Evolutionary conservation across 2,329 filamentous ascomycete species (phyloP).

Genomic region (Fusarium secorum): DNA sequence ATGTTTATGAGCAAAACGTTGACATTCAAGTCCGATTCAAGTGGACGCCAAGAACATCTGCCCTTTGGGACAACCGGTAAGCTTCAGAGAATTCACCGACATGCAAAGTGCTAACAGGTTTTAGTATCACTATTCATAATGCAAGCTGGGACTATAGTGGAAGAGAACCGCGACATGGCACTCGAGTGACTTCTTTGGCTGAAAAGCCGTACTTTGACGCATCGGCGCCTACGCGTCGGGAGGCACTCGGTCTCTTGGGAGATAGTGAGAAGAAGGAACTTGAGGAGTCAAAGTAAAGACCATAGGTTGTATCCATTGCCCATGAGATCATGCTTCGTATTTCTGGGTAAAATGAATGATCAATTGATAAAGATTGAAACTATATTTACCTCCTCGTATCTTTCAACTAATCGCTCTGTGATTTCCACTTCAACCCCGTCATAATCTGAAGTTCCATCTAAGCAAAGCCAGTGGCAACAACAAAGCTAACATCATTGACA

Average conservation of each 20-base stretch:
- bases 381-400: not conserved
- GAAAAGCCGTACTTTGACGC: slow-evolving; percentile 75
- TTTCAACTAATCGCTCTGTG: not conserved
- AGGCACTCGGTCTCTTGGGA: slow-evolving; percentile 71
- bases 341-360: not conserved
- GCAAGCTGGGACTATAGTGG: slow-evolving; percentile 78
- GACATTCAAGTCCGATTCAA: slow-evolving; percentile 77
- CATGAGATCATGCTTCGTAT: not conserved
- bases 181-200: slow-evolving; percentile 73
- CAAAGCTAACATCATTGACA: slow-evolving; percentile 10
- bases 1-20: slow-evolving; percentile 73
- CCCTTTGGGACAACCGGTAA: slow-evolving; percentile 73
- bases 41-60: slow-evolving; percentile 73
- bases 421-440: fast-evolving
- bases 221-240: slow-evolving; percentile 69
- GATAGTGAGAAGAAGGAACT: slow-evolving; percentile 56
- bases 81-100: fast-evolving
- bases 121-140: slow-evolving; percentile 74
- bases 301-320: not conserved
- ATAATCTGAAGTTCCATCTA: not conserved
- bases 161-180: slow-evolving; percentile 72
- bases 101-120: fast-evolving
- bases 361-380: not conserved
- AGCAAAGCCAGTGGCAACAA: not conserved
- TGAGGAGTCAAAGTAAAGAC: not conserved